These are phyloP conservation scores for Fusarium lyarnte DNA, from an alignment of 2,329 filamentous ascomycete genomes.

Conservation along the genomic window DNA sequence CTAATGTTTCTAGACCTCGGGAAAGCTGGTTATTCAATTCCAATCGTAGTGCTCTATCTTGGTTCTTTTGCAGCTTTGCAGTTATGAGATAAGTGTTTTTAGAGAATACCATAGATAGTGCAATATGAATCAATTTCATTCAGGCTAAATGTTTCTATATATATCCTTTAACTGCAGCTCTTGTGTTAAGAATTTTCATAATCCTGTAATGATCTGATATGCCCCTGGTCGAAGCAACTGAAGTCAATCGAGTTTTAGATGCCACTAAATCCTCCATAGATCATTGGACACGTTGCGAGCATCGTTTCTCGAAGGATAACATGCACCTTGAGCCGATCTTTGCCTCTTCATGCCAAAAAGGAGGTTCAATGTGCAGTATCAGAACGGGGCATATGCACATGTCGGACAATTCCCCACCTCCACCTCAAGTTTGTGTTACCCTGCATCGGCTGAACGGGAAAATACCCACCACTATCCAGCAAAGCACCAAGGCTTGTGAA, in stretches of 20 bases:
- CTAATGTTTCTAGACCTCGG: background rate
- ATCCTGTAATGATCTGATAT: background rate
- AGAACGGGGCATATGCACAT: background rate
- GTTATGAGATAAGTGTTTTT: background rate
- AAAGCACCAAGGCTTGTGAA: accelerated
- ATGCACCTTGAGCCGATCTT: background rate
- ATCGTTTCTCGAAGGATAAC: background rate
- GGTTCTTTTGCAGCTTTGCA: background rate
- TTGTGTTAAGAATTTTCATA: too few species aligned
- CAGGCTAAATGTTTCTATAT: accelerated
- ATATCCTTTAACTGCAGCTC: background rate
- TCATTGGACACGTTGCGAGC: background rate
- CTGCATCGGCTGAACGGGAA: background rate
- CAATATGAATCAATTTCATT: background rate
- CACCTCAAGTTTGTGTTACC: background rate
- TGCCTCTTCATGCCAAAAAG: background rate
- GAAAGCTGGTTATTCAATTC: slow-evolving; percentile 20
- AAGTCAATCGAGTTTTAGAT: too few species aligned
- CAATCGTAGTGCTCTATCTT: too few species aligned
- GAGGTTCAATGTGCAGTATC: accelerated
- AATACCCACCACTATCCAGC: background rate
- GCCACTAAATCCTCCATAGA: background rate
- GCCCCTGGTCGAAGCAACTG: too few species aligned
- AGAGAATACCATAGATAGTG: background rate
- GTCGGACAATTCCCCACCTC: background rate